phyloP scores from a whole-genome alignment of 2,329 filamentous ascomycete genomes.

The Aspergillus sp. region DNA sequence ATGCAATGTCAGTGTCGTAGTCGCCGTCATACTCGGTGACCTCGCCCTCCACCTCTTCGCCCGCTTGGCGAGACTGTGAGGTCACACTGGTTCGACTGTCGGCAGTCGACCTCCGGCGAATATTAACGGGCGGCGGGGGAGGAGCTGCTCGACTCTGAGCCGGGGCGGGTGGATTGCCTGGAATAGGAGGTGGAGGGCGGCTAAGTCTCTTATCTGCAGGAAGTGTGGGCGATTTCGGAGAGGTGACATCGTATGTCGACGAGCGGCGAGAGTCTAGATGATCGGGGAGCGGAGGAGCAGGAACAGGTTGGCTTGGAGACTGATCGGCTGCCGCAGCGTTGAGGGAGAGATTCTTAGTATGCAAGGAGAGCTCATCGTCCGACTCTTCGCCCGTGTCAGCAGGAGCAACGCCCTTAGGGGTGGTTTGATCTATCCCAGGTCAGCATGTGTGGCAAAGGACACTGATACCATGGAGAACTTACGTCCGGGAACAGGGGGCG shows the following conservation, averaged over 20 bases:
- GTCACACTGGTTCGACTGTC: constrained; percentile 50
- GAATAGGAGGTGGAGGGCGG: constrained; percentile 46
- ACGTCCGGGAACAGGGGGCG: constrained; percentile 55
- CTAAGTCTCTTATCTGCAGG: constrained; percentile 45
- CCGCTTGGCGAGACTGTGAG: constrained; percentile 49
- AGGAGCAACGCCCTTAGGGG: constrained; percentile 60
- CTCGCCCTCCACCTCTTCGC: constrained; percentile 71
- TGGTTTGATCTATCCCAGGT: constrained; percentile 57
- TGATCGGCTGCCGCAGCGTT: constrained; percentile 45
- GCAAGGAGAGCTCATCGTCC: constrained; percentile 77
- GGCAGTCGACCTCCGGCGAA: constrained; percentile 61
- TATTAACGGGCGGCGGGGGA: constrained; percentile 57
- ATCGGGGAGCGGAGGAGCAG: constrained; percentile 47
- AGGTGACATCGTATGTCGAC: constrained; percentile 49
- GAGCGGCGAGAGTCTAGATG: constrained; percentile 41
- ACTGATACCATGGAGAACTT: constrained; percentile 38
- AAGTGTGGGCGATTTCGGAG: constrained; percentile 33
- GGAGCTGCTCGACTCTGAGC: constrained; percentile 65
- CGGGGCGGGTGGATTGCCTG: constrained; percentile 40
- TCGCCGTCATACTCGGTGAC: constrained; percentile 95
- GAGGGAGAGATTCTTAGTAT: constrained; percentile 47
- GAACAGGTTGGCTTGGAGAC: constrained; percentile 49
- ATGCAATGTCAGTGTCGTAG: constrained; percentile 95
- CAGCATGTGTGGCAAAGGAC: constrained; percentile 24
- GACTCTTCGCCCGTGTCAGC: constrained; percentile 80